Conservation (phyloP, 192 early-diverging fungal species). For the Umbelopsis ramanniana region DNA sequence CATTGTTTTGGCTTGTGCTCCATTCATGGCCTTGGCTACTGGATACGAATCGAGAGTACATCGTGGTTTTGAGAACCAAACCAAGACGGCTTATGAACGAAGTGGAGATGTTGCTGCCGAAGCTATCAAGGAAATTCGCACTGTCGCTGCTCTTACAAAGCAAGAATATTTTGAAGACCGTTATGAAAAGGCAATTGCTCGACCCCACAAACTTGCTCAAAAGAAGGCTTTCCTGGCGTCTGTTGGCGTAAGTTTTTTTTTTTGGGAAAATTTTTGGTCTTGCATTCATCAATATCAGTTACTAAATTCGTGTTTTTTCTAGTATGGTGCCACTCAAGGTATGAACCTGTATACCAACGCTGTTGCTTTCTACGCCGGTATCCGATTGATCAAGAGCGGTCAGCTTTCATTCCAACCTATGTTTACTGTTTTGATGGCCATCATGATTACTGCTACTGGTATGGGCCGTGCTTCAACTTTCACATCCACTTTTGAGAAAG, state of each 20-base stretch:
- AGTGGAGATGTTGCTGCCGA: constrained; percentile 84
- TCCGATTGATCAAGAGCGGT: constrained; percentile 58
- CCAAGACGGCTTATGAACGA: constrained; percentile 77
- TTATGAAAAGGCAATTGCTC: constrained; percentile 65
- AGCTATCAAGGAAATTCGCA: constrained; percentile 84
- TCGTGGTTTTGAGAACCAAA: constrained; percentile 64
- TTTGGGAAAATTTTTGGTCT: neutral
- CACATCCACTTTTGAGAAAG: constrained; percentile 76
- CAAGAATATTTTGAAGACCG: constrained; percentile 69
- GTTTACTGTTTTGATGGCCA: constrained; percentile 75
- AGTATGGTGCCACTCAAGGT: constrained; percentile 74
- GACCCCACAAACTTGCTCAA: constrained; percentile 73
- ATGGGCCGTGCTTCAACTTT: constrained; percentile 71
- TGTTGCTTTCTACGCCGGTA: constrained; percentile 74
- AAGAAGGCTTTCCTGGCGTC: constrained; percentile 65
- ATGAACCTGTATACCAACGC: constrained; percentile 76
- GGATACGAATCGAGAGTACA: constrained; percentile 56
- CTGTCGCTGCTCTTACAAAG: constrained; percentile 78
- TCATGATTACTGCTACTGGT: constrained; percentile 72
- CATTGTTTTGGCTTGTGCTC: constrained; percentile 68
- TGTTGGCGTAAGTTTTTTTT: neutral
- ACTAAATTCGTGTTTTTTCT: constrained; percentile 37
- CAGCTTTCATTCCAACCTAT: constrained; percentile 51
- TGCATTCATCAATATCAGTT: neutral
- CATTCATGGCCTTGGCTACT: constrained; percentile 62